A percentile compares a stretch with the other conserved stretches of the same genome.
Conservation (phyloP, 73 alveolate genomes). For the Breviolum minutum region DNA sequence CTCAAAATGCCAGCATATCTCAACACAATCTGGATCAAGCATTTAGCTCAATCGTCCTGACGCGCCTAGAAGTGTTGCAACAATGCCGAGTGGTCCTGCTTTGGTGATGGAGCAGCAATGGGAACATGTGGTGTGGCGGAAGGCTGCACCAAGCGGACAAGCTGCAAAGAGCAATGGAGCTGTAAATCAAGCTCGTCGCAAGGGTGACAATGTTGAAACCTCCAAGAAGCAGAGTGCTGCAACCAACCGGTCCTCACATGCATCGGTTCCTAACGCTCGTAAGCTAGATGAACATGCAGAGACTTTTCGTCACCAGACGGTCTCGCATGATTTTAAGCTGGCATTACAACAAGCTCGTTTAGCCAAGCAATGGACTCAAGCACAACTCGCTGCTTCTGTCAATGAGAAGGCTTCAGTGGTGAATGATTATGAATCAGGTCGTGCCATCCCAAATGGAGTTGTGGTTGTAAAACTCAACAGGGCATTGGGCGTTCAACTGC, state of each 20-base stretch:
- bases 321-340: conserved; percentile 97
- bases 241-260: conserved; percentile 11
- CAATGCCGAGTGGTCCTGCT: conserved; percentile 74
- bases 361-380: conserved; percentile 97
- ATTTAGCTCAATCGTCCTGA: not conserved
- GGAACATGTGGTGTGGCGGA: conserved; percentile 94
- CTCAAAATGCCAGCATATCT: no score
- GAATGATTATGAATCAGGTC: conserved; percentile 97
- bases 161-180: conserved; percentile 11
- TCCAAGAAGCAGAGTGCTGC: conserved; percentile 27
- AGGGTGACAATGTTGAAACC: conserved; percentile 27
- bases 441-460: conserved; percentile 97
- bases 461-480: conserved; percentile 97
- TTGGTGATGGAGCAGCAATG: conserved; percentile 90
- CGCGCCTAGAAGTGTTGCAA: not conserved
- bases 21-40: not conserved
- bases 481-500: conserved; percentile 97
- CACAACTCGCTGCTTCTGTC: conserved; percentile 98
- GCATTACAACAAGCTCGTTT: conserved; percentile 97
- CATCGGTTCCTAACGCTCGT: not conserved
- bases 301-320: conserved; percentile 97
- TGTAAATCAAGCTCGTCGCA: conserved; percentile 59
- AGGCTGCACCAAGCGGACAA: conserved; percentile 61
- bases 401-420: conserved; percentile 98
- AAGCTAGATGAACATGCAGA: conserved; percentile 96